Base-by-base conservation (phyloP, 2,329 filamentous ascomycete species). In the Talaromyces amestolkiae region DNA sequence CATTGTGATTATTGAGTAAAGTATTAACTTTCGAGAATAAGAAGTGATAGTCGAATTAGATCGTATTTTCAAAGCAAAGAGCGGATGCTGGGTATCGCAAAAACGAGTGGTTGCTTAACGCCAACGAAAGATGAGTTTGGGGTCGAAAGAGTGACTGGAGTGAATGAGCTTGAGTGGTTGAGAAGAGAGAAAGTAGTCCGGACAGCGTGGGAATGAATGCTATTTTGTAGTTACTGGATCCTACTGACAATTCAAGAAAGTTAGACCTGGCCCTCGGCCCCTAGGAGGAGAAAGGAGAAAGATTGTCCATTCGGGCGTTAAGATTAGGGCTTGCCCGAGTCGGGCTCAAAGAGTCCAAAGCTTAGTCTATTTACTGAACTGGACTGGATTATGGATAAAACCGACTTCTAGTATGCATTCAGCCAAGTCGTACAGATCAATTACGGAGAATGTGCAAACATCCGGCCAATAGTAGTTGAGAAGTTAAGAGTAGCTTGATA, bases 81-180 rank as follows among this genome's bases (percentile, higher is more conserved):
- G 68, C 68, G 71, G 71, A 72, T 70, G 71, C 67, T 71, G 68
- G 65, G 59, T 67, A 53, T 67, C 69, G 71, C 70, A 71, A 68
- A 66, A 72, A 72, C 58, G 71, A 72, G 67, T 66, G 70, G 67
- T 68, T 53, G 65, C 60, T 39, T 53, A 15, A 65, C 49, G 53
- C 49, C 56, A 58, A 64, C 61, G 64, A 66, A 45, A 60, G 35
- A 56, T 15, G 35, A 56, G 24, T 54, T 54, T 51, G 58, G 61
- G 49, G 61, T 65, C 61, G 31, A 72, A 63, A 67, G 66, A 68
- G 68, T 66, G 68, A 70, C 64, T 66, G n/a, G 35, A 66, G 45
- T 54, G 53, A 58, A 45, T 17, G 67, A 63, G 67, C 65, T 65
- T 53, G 37, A 27, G 37, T 67, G 62, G 53, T 66, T 43, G 49